Base-by-base conservation (phyloP, 768 basidiomycete genomes). In the Mycena metata region DNA sequence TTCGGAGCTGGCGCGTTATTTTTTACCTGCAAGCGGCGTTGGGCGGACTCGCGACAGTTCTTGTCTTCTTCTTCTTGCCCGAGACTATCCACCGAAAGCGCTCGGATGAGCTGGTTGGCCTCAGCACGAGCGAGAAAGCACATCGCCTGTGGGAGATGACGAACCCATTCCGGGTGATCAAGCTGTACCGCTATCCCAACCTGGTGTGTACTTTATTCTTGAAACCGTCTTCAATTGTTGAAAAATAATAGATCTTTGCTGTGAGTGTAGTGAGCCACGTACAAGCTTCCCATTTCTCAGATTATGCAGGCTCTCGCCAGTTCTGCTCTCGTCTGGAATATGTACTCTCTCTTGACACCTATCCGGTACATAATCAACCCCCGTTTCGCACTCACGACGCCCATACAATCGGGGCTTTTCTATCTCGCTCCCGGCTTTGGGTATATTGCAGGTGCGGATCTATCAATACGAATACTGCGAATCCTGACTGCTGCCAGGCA, bases 281-380 rank as follows among this genome's bases (percentile, higher is more conserved):
- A 9, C 2, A 24, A 19, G 17, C 11, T 17, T 6, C n/a, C 5
- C 52, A 41, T 6, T 11, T 49, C 36, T 30, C 33, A 33, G 2
- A 33, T 43, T 39, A 12, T 16, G 2, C 35, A 69, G 70, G 24
- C 70, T 6, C 30, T 50, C 6, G 70, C 21, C 1, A 52, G 59
- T 8, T 65, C 67, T 10, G 67, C 70, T 6, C 64, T 72, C 7
- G 64, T 72, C 16, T 72, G 70, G 70, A 72, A 66, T 42, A 65
- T 63, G 67, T 72, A 72, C 60, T 68, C 67, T 12, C 56, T 72
- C 1, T 60, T 72, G 17, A 72, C 70, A 2, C 70, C 70, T 2
- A 72, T 72, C n/a, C 67, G 70, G 9, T 72, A 72, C 30, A 69
- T 72, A 24, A 72, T 72, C 64, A 72, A 71, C 35, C 70, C 70